phyloP scores from a whole-genome alignment of 2,329 filamentous ascomycete species.

The Colletotrichum camelliae region DNA sequence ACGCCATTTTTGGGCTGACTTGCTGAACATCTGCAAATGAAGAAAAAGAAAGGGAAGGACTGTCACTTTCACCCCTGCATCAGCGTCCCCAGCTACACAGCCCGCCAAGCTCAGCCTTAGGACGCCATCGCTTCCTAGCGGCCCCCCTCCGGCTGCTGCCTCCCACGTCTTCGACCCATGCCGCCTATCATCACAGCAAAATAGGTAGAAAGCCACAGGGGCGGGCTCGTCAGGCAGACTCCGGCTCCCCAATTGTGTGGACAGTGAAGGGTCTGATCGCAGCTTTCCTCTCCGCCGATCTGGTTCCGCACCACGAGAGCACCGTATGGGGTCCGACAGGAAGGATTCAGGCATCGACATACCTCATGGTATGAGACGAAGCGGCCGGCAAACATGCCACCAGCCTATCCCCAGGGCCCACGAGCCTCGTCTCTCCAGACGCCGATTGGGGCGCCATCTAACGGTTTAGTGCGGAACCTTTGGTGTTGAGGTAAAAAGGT shows the following conservation, averaged over 20 bases:
- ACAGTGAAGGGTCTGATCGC: not conserved
- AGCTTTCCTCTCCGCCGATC: not conserved
- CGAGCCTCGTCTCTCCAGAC: not conserved
- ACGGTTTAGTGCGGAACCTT: not conserved
- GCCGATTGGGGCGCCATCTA: not conserved
- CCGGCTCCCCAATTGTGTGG: not conserved
- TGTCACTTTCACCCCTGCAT: not conserved
- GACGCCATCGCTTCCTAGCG: slow-evolving; percentile 1
- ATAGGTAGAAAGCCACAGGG: not conserved
- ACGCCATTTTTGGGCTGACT: not conserved
- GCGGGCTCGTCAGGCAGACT: not conserved
- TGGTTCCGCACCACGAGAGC: not conserved
- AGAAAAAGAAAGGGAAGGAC: not conserved
- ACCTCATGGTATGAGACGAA: not conserved
- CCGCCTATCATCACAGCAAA: not conserved
- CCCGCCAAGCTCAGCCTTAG: slow-evolving; percentile 17
- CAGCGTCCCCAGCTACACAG: not conserved
- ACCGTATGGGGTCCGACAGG: not conserved
- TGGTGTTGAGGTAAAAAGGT: not conserved
- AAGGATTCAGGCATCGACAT: not conserved
- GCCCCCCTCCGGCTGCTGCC: not conserved
- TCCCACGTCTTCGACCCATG: not conserved
- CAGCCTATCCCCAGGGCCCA: not conserved
- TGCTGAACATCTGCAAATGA: not conserved
- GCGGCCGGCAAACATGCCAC: not conserved